These are phyloP conservation scores for Mycena rebaudengoi DNA, from an alignment of 768 basidiomycete species.

Conservation along the genomic window DNA sequence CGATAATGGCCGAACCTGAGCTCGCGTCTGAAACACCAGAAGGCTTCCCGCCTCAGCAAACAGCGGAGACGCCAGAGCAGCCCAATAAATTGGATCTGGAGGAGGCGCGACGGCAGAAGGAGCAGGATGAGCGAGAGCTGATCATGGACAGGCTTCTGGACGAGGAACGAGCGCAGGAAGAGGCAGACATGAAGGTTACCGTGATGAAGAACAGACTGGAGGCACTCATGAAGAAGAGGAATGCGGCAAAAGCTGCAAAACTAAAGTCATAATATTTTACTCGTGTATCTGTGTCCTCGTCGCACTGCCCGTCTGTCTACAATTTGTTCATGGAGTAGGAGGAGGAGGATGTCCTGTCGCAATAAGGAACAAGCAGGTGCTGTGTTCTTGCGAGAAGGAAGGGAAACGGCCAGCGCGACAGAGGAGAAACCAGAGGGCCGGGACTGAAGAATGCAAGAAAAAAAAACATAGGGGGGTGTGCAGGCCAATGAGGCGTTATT, in stretches of 20 bases:
- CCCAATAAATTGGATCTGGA: slow-evolving; percentile 53
- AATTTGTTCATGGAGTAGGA: no score
- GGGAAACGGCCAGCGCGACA: no score
- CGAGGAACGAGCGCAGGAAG: slow-evolving; percentile 88
- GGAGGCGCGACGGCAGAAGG: slow-evolving; percentile 57
- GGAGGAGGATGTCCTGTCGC: no score
- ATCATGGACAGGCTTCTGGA: slow-evolving; percentile 88
- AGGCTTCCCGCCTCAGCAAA: slow-evolving; percentile 55
- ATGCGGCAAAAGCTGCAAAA: slow-evolving; percentile 39
- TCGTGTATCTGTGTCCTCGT: no score
- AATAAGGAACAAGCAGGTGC: no score
- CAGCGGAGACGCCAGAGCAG: slow-evolving; percentile 35
- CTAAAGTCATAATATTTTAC: slow-evolving; percentile 11
- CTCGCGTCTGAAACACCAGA: slow-evolving; percentile 53
- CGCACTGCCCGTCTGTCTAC: no score
- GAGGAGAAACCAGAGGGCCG: no score
- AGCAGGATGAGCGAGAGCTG: slow-evolving; percentile 78
- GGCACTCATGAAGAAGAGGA: slow-evolving; percentile 58
- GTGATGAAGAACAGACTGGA: slow-evolving; percentile 73
- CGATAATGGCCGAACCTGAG: slow-evolving; percentile 74
- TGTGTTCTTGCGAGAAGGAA: no score
- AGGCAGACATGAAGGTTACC: slow-evolving; percentile 80
- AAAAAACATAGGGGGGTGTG: no score
- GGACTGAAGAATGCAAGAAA: no score
- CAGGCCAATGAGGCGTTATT: no score